phyloP scores from a whole-genome alignment of 768 basidiomycete species.

The Suillus discolor region DNA sequence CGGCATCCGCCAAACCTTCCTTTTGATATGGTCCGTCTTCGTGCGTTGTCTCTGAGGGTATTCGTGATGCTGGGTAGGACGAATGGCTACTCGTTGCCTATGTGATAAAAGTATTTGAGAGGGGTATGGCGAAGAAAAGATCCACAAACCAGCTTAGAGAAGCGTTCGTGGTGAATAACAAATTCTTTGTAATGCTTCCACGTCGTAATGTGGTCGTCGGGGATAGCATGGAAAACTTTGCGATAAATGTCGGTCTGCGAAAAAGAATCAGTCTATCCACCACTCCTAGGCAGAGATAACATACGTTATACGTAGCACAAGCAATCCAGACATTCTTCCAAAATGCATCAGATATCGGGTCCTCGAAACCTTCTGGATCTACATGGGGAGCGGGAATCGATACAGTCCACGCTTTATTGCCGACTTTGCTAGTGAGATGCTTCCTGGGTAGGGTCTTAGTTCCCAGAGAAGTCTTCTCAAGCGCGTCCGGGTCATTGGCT shows the following conservation, averaged over 20 bases:
- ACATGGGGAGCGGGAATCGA: slow-evolving; percentile 71
- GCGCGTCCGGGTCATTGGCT: slow-evolving; percentile 44
- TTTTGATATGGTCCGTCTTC: slow-evolving; percentile 21
- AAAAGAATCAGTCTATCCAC: slow-evolving; percentile 7
- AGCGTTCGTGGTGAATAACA: slow-evolving; percentile 69
- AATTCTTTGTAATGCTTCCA: slow-evolving; percentile 98
- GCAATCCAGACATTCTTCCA: slow-evolving; percentile 92
- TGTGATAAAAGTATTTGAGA: slow-evolving; percentile 11
- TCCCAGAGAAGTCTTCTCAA: slow-evolving; percentile 51
- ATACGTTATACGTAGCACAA: slow-evolving; percentile 84
- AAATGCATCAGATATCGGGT: slow-evolving; percentile 85
- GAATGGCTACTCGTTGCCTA: slow-evolving; percentile 46
- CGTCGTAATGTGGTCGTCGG: slow-evolving; percentile 90
- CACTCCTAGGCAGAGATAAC: slow-evolving; percentile 29
- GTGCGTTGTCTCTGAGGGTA: slow-evolving; percentile 61
- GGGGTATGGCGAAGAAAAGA: not conserved
- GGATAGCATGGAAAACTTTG: slow-evolving; percentile 91
- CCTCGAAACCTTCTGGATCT: slow-evolving; percentile 79
- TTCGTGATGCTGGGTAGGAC: slow-evolving; percentile 50
- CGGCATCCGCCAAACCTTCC: slow-evolving; percentile 12
- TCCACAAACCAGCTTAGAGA: slow-evolving; percentile 63
- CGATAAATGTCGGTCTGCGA: slow-evolving; percentile 90
- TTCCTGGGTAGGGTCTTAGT: slow-evolving; percentile 57
- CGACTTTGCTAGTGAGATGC: slow-evolving; percentile 53
- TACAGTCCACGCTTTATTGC: slow-evolving; percentile 60